Evolutionary conservation across 2,329 filamentous ascomycete genomes (phyloP).

Genomic region (Paraconiothyrium sp.): DNA sequence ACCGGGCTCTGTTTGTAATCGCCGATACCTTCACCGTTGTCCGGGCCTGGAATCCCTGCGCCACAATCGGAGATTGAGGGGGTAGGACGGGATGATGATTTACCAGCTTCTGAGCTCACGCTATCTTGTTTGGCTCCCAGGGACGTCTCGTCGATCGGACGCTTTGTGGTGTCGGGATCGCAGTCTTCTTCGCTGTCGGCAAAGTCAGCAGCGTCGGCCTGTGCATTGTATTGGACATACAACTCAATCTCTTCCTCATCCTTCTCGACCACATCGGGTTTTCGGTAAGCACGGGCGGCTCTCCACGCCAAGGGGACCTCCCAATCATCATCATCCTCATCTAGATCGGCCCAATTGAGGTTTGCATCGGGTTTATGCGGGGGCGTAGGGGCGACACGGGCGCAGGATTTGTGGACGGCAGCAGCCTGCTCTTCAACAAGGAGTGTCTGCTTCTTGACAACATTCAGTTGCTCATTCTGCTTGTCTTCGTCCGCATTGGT

Average conservation of each 20-base stretch:
- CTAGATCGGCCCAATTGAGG: background rate
- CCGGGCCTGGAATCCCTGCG: background rate
- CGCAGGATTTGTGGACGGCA: no score
- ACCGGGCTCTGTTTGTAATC: background rate
- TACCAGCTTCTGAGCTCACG: background rate
- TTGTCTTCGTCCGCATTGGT: background rate
- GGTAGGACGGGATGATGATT: background rate
- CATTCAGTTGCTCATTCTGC: background rate
- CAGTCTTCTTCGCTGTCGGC: no score
- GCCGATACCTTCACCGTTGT: background rate
- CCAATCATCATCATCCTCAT: background rate
- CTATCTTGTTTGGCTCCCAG: background rate
- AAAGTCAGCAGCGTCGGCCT: no score
- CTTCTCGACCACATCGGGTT: background rate
- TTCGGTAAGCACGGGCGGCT: background rate
- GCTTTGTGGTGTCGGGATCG: no score
- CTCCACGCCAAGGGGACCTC: background rate
- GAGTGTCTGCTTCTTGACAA: background rate
- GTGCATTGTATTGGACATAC: no score
- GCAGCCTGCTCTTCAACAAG: background rate
- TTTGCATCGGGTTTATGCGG: no score
- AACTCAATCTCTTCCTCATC: no score
- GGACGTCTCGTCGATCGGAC: background rate
- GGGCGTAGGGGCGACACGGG: no score
- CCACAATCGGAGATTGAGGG: background rate